Conservation (phyloP, 169 alveolate genomes). For the Perkinsus marinus region DNA sequence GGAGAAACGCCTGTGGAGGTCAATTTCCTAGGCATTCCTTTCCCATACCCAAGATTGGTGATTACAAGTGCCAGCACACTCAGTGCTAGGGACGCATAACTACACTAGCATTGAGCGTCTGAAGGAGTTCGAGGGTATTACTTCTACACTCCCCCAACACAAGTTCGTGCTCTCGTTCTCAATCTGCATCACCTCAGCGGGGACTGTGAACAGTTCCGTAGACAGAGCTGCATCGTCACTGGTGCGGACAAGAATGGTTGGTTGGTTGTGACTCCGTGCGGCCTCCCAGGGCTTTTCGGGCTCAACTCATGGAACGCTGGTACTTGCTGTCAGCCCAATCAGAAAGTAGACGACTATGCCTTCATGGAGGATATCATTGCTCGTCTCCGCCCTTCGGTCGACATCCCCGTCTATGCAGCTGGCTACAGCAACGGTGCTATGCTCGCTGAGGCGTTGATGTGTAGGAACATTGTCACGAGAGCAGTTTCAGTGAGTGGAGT, state of each 20-base stretch:
- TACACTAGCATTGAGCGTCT: background rate
- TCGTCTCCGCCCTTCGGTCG: background rate
- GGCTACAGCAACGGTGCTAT: background rate
- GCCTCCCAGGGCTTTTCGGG: background rate
- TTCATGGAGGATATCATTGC: background rate
- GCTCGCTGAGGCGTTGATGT: background rate
- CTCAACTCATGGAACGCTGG: background rate
- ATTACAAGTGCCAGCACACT: background rate
- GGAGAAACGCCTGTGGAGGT: background rate
- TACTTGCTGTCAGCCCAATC: background rate
- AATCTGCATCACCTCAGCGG: background rate
- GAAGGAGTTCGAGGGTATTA: background rate
- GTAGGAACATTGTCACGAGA: background rate
- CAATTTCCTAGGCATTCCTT: background rate
- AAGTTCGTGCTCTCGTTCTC: background rate
- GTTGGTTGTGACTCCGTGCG: background rate
- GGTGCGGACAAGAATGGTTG: background rate
- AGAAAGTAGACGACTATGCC: background rate
- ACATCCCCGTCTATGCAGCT: background rate
- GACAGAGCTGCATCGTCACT: background rate
- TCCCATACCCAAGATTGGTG: background rate
- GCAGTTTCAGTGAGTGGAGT: background rate
- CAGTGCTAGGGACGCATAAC: background rate
- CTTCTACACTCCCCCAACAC: background rate
- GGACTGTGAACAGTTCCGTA: background rate